phyloP scores from a whole-genome alignment of 305 asterid species.

The Caryopteris hybrid region DNA sequence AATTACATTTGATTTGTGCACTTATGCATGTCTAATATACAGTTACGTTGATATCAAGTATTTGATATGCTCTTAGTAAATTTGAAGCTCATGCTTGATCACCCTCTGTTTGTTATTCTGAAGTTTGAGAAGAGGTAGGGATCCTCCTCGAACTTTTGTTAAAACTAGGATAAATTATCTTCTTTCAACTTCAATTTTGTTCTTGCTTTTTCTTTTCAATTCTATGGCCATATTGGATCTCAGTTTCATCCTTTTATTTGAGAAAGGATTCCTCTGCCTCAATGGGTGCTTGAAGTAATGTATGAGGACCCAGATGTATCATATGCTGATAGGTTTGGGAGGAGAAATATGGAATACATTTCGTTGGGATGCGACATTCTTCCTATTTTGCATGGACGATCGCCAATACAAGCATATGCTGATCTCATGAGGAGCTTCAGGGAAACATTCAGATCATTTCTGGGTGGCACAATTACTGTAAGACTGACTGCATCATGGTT shows the following conservation, averaged over 20 bases:
- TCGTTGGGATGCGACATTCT: conserved; percentile 76
- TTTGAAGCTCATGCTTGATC: background rate
- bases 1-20: background rate
- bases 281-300: conserved; percentile 72
- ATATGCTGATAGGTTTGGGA: conserved; percentile 63
- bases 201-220: conserved; percentile 7
- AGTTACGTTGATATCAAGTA: background rate
- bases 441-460: conserved; percentile 58
- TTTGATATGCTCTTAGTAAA: background rate
- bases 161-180: background rate
- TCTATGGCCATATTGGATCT: conserved; percentile 16
- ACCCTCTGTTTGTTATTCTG: background rate
- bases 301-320: conserved; percentile 59
- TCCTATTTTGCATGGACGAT: conserved; percentile 67
- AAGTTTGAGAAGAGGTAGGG: background rate
- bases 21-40: background rate
- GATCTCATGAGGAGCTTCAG: conserved; percentile 82
- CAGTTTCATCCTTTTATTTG: conserved; percentile 26
- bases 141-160: background rate
- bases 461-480: conserved; percentile 70
- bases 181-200: background rate
- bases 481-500: no score
- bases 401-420: conserved; percentile 77
- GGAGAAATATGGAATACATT: conserved; percentile 63
- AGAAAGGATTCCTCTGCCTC: conserved; percentile 76